A percentile compares a stretch with the other conserved stretches of the same genome.
Evolutionary conservation across 2,329 filamentous ascomycete genomes (phyloP).

Genomic region (Phaeophleospora eucalypticola): DNA sequence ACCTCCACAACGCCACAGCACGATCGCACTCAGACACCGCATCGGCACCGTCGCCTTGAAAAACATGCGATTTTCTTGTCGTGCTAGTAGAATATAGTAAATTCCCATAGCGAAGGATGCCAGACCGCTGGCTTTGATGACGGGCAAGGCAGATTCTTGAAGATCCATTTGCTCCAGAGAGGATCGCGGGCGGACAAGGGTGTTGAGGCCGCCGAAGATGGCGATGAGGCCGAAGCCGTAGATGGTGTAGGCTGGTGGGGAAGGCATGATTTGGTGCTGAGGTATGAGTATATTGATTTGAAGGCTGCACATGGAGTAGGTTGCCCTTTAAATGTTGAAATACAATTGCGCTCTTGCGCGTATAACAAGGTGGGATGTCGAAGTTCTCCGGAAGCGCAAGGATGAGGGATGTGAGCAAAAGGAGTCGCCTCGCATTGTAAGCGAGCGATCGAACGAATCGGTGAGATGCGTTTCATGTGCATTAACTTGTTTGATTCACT

Average conservation of each 20-base stretch:
- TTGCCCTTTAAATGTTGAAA: too few species aligned
- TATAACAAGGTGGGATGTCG: too few species aligned
- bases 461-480: too few species aligned
- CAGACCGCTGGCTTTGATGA: background rate
- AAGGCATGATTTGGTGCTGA: too few species aligned
- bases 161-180: background rate
- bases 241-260: conserved; percentile 1
- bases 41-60: conserved; percentile 1
- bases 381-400: too few species aligned
- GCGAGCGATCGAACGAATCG: too few species aligned
- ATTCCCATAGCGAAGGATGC: conserved; percentile 1
- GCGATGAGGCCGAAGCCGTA: background rate
- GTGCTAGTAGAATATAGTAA: background rate
- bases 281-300: too few species aligned
- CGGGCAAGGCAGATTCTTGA: background rate
- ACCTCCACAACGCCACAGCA: background rate
- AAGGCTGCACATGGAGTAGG: too few species aligned
- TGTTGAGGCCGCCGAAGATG: background rate
- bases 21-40: background rate
- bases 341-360: too few species aligned
- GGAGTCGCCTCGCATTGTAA: too few species aligned
- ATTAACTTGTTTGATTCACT: too few species aligned
- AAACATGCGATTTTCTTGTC: background rate
- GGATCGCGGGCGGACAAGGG: background rate
- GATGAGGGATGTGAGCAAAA: too few species aligned